Conservation (phyloP, 2,329 filamentous ascomycete species). For the Zalaria obscura region DNA sequence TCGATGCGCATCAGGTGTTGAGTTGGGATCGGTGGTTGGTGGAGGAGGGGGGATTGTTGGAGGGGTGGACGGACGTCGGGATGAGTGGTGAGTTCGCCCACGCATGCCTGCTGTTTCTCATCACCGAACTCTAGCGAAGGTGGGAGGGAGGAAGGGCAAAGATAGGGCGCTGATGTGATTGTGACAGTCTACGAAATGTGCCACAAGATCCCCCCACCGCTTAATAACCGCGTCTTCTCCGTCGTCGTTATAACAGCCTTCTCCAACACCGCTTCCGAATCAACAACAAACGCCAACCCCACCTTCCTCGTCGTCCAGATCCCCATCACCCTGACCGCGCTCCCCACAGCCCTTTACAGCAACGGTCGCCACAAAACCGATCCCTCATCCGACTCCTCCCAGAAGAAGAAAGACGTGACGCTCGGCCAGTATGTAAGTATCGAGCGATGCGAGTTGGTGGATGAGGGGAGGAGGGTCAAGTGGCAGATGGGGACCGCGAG, state of each 20-base stretch:
- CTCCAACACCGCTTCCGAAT: slow-evolving; percentile 4
- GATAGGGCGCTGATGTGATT: slow-evolving; percentile 14
- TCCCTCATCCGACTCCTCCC: slow-evolving; percentile 12
- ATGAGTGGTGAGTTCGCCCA: slow-evolving; percentile 19
- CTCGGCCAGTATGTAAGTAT: slow-evolving; percentile 50
- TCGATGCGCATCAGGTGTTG: slow-evolving; percentile 30
- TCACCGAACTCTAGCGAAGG: not conserved
- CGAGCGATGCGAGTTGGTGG: slow-evolving; percentile 42
- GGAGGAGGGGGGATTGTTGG: slow-evolving; percentile 10
- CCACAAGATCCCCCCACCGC: slow-evolving; percentile 45
- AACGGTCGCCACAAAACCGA: slow-evolving; percentile 11
- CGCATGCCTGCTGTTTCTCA: no score
- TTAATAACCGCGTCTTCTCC: slow-evolving; percentile 52
- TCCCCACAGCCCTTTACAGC: slow-evolving; percentile 19
- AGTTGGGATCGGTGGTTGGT: slow-evolving; percentile 25
- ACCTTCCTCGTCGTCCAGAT: slow-evolving; percentile 23
- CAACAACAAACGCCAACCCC: slow-evolving; percentile 4
- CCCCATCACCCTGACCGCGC: slow-evolving; percentile 19
- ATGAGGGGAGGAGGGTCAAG: slow-evolving; percentile 33
- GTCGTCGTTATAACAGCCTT: slow-evolving; percentile 46
- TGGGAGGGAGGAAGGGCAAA: not conserved
- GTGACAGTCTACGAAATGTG: slow-evolving; percentile 46
- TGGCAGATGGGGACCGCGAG: slow-evolving; percentile 71
- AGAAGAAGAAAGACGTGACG: slow-evolving; percentile 34
- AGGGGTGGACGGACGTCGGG: slow-evolving; percentile 20